Percentiles rank a stretch among this genome's conserved stretches.
These are phyloP conservation scores for Leucocoprinus sp. DNA, from an alignment of 768 basidiomycete species.

Conservation along the genomic window DNA sequence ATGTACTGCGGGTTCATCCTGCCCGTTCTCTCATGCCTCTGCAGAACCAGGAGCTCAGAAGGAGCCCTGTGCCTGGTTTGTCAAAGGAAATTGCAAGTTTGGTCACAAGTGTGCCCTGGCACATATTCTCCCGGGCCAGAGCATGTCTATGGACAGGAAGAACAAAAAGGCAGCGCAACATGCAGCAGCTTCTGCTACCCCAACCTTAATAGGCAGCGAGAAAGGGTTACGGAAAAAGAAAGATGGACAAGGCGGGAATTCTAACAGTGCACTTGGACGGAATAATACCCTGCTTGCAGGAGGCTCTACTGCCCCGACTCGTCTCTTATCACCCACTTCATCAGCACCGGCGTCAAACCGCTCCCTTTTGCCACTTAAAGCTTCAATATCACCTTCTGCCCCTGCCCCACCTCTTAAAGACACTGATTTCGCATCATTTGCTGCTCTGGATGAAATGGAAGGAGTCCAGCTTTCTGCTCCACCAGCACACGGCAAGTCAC, in stretches of 20 bases:
- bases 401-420: conserved; percentile 73
- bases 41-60: conserved; percentile 73
- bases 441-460: conserved; percentile 52
- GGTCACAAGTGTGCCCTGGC: conserved; percentile 85
- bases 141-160: conserved; percentile 92
- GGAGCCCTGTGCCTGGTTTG: conserved; percentile 81
- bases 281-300: conserved; percentile 37
- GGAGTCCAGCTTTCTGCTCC: conserved; percentile 36
- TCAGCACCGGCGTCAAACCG: conserved; percentile 31
- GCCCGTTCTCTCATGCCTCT: conserved; percentile 85
- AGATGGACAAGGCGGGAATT: conserved; percentile 20
- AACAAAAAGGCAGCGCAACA: conserved; percentile 88
- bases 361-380: conserved; percentile 61
- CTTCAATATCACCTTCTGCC: conserved; percentile 66
- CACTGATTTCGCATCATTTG: conserved; percentile 66
- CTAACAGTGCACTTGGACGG: conserved; percentile 14
- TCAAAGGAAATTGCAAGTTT: conserved; percentile 82
- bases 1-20: conserved; percentile 89
- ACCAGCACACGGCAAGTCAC: conserved; percentile 31
- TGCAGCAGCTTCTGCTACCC: conserved; percentile 39
- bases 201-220: conserved; percentile 21
- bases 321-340: conserved; percentile 24
- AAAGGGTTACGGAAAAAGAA: conserved; percentile 27
- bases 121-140: conserved; percentile 90
- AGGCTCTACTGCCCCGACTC: conserved; percentile 66